A percentile compares a stretch with the other conserved stretches of the same genome.
Evolutionary conservation across 805 yeast genomes (phyloP).

Genomic region (Saccharomycopsis javanensis): DNA sequence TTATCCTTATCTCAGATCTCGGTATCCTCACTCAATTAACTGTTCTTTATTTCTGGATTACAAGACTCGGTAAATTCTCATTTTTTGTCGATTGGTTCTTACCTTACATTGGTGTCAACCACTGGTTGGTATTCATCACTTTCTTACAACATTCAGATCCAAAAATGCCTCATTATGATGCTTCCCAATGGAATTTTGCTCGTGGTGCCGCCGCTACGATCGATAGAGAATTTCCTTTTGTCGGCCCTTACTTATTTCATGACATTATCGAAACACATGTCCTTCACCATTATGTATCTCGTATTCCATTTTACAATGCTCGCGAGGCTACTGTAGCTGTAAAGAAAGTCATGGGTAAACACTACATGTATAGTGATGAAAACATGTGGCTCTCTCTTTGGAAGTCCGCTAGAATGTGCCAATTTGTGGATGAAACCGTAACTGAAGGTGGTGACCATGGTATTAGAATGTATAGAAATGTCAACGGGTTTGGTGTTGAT

Average conservation of each 20-base stretch:
- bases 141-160: conserved; percentile 79
- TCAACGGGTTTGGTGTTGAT: conserved; percentile 45
- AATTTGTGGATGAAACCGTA: conserved; percentile 43
- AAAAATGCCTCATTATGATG: conserved; percentile 68
- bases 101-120: conserved; percentile 76
- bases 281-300: conserved; percentile 70
- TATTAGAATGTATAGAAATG: conserved; percentile 65
- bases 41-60: conserved; percentile 50
- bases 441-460: conserved; percentile 44
- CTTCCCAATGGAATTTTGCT: conserved; percentile 71
- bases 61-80: conserved; percentile 53
- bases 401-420: conserved; percentile 55
- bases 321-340: conserved; percentile 70
- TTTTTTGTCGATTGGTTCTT: conserved; percentile 60
- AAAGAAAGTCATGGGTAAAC: conserved; percentile 76
- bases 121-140: conserved; percentile 84
- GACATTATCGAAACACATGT: conserved; percentile 89
- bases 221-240: conserved; percentile 74
- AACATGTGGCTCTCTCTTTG: conserved; percentile 66
- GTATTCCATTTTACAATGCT: conserved; percentile 86
- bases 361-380: conserved; percentile 57
- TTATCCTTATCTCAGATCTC: conserved; percentile 60
- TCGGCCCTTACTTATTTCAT: conserved; percentile 73
- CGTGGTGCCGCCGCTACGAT: conserved; percentile 88
- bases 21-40: conserved; percentile 50